phyloP scores from a whole-genome alignment of 1,284 basidiomycete genomes.

The Ustilago nuda region DNA sequence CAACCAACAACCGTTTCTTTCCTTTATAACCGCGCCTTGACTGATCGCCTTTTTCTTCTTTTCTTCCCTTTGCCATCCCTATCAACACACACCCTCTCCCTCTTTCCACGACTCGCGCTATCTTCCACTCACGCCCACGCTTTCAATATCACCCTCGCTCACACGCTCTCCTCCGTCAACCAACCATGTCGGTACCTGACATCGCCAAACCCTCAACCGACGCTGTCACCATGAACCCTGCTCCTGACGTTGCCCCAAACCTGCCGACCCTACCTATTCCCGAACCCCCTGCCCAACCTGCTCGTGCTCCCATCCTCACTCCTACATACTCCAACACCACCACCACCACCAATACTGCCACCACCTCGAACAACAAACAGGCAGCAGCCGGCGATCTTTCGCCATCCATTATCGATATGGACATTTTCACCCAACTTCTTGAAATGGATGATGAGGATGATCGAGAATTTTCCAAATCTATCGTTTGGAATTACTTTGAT shows the following conservation, averaged over 20 bases:
- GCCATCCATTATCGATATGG: constrained; percentile 77
- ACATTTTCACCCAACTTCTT: constrained; percentile 84
- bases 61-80: background rate
- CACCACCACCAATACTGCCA: background rate
- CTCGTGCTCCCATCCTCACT: background rate
- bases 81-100: background rate
- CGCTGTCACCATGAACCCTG: background rate
- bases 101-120: background rate
- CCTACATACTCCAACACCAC: background rate
- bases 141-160: background rate
- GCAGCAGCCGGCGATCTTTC: constrained; percentile 46
- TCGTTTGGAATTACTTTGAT: constrained; percentile 83
- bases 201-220: background rate
- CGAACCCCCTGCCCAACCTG: background rate
- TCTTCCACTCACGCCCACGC: background rate
- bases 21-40: background rate
- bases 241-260: background rate
- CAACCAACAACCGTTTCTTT: background rate
- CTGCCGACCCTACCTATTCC: background rate
- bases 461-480: constrained; percentile 81
- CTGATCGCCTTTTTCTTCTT: background rate
- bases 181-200: constrained; percentile 1
- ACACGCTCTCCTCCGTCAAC: background rate
- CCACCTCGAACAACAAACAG: constrained; percentile 7
- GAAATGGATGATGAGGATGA: constrained; percentile 86